Conservation (phyloP, 1,284 basidiomycete genomes). For the Ustilago xerochloae region DNA sequence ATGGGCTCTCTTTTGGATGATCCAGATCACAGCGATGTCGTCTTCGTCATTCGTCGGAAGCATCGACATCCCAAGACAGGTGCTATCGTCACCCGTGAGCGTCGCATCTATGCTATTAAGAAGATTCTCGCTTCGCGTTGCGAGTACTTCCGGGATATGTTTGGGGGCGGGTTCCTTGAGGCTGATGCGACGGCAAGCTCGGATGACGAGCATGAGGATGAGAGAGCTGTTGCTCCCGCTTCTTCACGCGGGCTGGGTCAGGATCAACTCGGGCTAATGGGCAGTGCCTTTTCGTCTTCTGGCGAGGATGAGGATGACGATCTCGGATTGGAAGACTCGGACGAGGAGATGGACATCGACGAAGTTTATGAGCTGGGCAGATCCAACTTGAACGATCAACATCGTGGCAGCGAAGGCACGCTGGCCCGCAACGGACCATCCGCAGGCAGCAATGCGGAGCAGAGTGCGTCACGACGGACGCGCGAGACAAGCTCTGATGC, state of each 20-base stretch:
- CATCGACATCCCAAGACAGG: constrained; percentile 29
- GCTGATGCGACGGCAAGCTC: constrained; percentile 57
- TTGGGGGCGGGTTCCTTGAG: constrained; percentile 62
- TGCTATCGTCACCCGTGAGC: constrained; percentile 43
- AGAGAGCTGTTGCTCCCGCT: not conserved
- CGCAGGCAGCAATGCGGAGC: not conserved
- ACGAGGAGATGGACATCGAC: constrained; percentile 43
- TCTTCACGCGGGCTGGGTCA: constrained; percentile 29
- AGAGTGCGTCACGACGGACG: constrained; percentile 8
- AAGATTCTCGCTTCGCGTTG: constrained; percentile 68
- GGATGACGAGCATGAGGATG: constrained; percentile 46
- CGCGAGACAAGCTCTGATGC: constrained; percentile 38
- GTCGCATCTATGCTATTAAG: constrained; percentile 68
- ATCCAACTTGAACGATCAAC: constrained; percentile 23
- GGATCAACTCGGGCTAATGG: constrained; percentile 22
- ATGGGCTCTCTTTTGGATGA: constrained; percentile 82
- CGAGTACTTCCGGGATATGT: constrained; percentile 68
- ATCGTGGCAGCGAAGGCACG: constrained; percentile 9
- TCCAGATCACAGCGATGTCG: constrained; percentile 74
- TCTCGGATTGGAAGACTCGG: constrained; percentile 35
- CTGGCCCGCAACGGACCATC: not conserved
- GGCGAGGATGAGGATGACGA: constrained; percentile 42
- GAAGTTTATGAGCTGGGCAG: constrained; percentile 37
- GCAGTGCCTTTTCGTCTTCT: constrained; percentile 15
- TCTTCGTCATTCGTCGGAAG: constrained; percentile 51